Percentiles rank a stretch among this genome's conserved stretches.
Conservation (phyloP, 352 stramenopile species). For the Pythium sukuiense region DNA sequence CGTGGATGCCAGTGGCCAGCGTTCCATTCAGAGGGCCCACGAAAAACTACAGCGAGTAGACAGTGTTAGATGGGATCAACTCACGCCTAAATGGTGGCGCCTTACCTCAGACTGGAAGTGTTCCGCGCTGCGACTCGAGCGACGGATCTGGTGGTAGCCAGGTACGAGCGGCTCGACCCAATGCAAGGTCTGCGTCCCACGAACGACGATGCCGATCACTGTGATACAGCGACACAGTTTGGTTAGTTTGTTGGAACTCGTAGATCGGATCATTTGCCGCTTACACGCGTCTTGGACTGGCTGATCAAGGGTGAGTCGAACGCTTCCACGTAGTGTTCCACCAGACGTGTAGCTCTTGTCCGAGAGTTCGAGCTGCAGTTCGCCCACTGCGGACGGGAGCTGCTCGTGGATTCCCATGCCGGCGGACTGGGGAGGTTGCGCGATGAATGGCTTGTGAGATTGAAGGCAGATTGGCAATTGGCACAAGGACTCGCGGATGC, state of each 20-base stretch:
- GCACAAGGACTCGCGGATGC: neutral
- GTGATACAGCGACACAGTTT: neutral
- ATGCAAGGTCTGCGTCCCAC: neutral
- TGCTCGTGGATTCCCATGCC: neutral
- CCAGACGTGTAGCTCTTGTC: neutral
- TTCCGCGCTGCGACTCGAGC: neutral
- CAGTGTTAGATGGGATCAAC: neutral
- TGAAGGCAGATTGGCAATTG: neutral
- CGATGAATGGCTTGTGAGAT: neutral
- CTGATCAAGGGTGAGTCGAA: neutral
- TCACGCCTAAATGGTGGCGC: no score
- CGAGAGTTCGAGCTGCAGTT: neutral
- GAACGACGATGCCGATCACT: neutral
- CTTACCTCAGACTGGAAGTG: neutral
- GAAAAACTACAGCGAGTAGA: neutral
- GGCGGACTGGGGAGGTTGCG: neutral
- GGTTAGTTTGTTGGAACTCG: no score
- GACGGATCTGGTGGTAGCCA: neutral
- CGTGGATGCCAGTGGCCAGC: neutral
- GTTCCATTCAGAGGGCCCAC: conserved; percentile 6
- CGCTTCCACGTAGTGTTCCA: neutral
- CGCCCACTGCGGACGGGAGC: neutral
- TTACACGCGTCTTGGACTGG: neutral
- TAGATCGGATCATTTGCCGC: neutral
- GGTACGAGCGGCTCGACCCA: neutral